Evolutionary conservation across 257 asterid species (phyloP), one percentile per base, ranked within the genome.

Genomic region (Nicotiana tabacum): DNA sequence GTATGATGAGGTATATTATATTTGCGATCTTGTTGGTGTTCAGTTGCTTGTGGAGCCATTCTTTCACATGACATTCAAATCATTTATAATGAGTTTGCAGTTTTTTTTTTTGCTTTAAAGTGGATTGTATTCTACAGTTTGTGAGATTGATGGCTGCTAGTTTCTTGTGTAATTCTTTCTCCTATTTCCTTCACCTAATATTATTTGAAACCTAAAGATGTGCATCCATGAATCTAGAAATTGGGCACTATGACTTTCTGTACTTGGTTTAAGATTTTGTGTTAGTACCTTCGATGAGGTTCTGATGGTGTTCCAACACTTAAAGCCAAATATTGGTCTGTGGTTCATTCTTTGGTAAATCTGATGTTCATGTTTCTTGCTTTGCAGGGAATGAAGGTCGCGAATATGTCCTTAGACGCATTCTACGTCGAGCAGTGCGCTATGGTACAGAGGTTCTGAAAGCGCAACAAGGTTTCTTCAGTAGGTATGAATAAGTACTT

Each of bases 321-420:
- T 51, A 48, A 27, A 60, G 16, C 16, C 46, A 76, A 51, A 51
- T 74, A 74, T 11, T 56, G n/a, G 65, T 76, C 24, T 76, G 17
- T 76, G 80, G 29, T 51, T 24, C 62, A 39, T 66, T 39, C 77
- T 82, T 17, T 33, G 27, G 65, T 65, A 48, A 77, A 66, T 57
- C 33, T 80, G 48, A 43, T 60, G 77, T 58, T 61, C 58, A 4
- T 27, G 27, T 86, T 82, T 51, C 69, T 48, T 68, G 56, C 39
- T 85, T 21, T 87, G 77, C 91, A 96, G 99, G 99, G 82, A 96
- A 94, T 68, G 99, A 96, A 88, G 99, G 98, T 29, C 99, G 99
- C 77, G 99, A 96, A 78, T 96, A 96, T 87, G 98, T 93, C 67
- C 89, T 96, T 82, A 90, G 99, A 84, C 97, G 99, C 79, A 96